Evolutionary conservation across 1,284 basidiomycete genomes (phyloP).

Genomic region (Baeospora myosura): DNA sequence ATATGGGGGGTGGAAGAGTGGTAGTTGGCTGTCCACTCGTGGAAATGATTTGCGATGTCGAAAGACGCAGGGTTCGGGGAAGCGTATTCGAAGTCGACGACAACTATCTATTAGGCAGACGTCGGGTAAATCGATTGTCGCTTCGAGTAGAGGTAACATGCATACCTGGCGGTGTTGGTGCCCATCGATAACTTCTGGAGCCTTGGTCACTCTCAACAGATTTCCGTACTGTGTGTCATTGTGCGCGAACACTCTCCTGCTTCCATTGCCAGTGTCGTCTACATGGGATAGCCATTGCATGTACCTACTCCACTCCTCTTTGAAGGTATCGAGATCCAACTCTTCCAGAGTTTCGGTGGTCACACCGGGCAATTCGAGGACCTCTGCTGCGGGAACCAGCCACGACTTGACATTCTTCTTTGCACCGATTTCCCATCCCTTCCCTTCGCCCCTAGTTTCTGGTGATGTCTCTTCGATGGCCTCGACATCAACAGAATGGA

Average conservation of each 20-base stretch:
- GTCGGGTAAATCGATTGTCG: conserved; percentile 1
- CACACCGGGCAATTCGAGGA: conserved; percentile 49
- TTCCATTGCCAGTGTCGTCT: conserved; percentile 47
- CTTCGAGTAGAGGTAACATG: conserved; percentile 2
- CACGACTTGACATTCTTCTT: conserved; percentile 59
- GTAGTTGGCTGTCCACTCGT: conserved; percentile 93
- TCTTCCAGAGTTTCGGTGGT: conserved; percentile 33
- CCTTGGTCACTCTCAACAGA: conserved; percentile 63
- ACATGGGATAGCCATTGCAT: conserved; percentile 60
- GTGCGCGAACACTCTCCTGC: conserved; percentile 72
- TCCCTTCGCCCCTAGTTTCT: conserved; percentile 34
- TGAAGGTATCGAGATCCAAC: conserved; percentile 62
- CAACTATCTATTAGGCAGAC: conserved; percentile 59
- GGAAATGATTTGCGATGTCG: conserved; percentile 94
- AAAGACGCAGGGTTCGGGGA: conserved; percentile 82
- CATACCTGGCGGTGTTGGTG: conserved; percentile 65
- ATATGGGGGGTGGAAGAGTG: conserved; percentile 71
- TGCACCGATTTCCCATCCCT: conserved; percentile 50
- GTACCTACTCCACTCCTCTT: conserved; percentile 58
- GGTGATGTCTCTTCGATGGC: conserved; percentile 45
- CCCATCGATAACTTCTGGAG: conserved; percentile 32
- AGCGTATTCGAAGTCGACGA: conserved; percentile 95
- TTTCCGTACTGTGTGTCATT: conserved; percentile 95
- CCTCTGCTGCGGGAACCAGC: conserved; percentile 55
- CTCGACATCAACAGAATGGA: conserved; percentile 83